Evolutionary conservation across 2,329 filamentous ascomycete genomes (phyloP).

Genomic region (Phyllosticta paracitricarpa): DNA sequence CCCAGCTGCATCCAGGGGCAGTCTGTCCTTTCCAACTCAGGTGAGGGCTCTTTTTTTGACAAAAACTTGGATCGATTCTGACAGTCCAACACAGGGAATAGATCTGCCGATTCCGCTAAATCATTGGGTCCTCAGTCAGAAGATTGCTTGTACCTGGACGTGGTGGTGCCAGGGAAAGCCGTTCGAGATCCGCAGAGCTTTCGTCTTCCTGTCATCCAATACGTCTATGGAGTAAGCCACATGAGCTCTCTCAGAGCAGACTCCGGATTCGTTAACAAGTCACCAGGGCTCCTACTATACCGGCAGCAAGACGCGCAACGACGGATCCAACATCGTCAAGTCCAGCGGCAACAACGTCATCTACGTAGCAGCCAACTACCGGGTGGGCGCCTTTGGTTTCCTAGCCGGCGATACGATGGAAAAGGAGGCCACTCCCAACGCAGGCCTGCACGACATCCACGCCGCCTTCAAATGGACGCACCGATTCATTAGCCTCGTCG

Average conservation of each 20-base stretch:
- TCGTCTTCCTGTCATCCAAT: constrained; percentile 36
- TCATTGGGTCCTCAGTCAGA: constrained; percentile 18
- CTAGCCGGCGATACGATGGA: constrained; percentile 38
- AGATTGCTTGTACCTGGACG: constrained; percentile 42
- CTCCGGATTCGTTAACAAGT: neutral
- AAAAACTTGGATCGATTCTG: neutral
- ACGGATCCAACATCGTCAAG: constrained; percentile 28
- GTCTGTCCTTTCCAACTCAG: neutral
- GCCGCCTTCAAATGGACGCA: constrained; percentile 41
- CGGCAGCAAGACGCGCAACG: neutral
- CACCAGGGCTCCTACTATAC: neutral
- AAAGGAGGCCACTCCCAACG: constrained; percentile 34
- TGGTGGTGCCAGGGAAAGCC: constrained; percentile 37
- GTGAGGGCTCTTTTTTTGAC: neutral
- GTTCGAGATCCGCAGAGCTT: constrained; percentile 22
- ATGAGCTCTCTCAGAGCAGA: constrained; percentile 32
- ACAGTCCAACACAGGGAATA: neutral
- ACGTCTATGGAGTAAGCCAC: constrained; percentile 25
- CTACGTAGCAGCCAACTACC: constrained; percentile 40
- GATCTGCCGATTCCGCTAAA: neutral
- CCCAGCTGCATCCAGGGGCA: neutral
- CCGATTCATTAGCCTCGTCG: constrained; percentile 35
- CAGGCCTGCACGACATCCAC: constrained; percentile 29
- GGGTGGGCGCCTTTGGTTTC: constrained; percentile 35
- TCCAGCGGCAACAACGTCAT: constrained; percentile 30